phyloP scores from a whole-genome alignment of 345 rosid species.

The Murraya paniculata region DNA sequence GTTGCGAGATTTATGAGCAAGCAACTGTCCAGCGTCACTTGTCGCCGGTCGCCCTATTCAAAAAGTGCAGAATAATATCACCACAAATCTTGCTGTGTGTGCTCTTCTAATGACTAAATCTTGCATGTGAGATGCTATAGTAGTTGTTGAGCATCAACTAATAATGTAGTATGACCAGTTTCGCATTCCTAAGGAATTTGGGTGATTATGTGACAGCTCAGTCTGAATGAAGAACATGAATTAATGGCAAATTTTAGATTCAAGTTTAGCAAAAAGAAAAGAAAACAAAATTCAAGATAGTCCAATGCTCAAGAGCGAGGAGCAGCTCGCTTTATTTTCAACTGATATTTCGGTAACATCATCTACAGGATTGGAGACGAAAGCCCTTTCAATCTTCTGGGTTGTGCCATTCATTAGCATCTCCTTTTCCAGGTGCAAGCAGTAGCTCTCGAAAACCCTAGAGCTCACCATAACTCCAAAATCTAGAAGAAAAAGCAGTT shows the following conservation, averaged over 20 bases:
- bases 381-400: constrained; percentile 17
- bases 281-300: neutral
- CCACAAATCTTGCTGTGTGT: neutral
- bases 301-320: constrained; percentile 17
- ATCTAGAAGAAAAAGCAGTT: constrained; percentile 77
- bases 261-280: neutral
- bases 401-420: constrained; percentile 30
- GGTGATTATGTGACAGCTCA: neutral
- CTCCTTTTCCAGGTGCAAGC: constrained; percentile 71
- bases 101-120: neutral
- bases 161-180: neutral
- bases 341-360: constrained; percentile 26
- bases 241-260: neutral
- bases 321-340: constrained; percentile 20
- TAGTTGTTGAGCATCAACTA: neutral
- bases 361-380: constrained; percentile 12
- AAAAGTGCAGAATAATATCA: neutral
- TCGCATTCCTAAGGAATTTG: neutral
- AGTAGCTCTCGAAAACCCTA: constrained; percentile 68
- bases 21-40: too few species aligned
- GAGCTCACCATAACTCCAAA: constrained; percentile 56
- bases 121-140: too few species aligned
- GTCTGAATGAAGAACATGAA: neutral
- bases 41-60: neutral
- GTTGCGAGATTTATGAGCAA: too few species aligned